phyloP scores from a whole-genome alignment of 1,139 yeast genomes.

The Sugiyamaella neomexicana region DNA sequence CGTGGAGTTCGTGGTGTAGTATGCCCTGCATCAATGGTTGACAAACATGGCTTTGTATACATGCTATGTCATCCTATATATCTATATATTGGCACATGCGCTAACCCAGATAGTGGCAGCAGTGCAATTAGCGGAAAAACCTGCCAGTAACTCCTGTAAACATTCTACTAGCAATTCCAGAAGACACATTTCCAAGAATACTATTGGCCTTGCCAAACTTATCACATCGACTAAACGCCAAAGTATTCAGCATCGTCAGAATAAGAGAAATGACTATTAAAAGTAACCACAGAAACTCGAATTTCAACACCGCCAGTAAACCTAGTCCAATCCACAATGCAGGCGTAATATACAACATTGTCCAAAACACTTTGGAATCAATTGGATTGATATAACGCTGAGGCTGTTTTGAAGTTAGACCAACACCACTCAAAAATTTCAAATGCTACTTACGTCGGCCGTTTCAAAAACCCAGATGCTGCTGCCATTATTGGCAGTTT shows the following conservation, averaged over 20 bases:
- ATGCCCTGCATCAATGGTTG: no score
- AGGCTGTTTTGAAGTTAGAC: slow-evolving; percentile 44
- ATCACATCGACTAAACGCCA: slow-evolving; percentile 90
- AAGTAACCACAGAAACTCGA: slow-evolving; percentile 63
- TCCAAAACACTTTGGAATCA: slow-evolving; percentile 88
- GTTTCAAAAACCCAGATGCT: slow-evolving; percentile 89
- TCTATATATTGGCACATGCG: no score
- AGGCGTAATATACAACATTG: slow-evolving; percentile 72
- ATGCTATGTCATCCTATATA: no score
- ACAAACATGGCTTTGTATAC: no score
- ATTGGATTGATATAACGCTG: slow-evolving; percentile 82
- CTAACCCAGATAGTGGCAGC: no score
- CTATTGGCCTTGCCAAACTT: slow-evolving; percentile 81
- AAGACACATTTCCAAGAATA: slow-evolving; percentile 42
- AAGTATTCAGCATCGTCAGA: slow-evolving; percentile 74
- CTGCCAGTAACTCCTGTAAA: slow-evolving; percentile 25
- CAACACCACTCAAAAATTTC: background rate
- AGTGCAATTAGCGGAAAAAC: slow-evolving; percentile 19
- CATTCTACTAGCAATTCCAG: slow-evolving; percentile 28
- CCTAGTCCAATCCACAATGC: slow-evolving; percentile 73
- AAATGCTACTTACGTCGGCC: slow-evolving; percentile 51
- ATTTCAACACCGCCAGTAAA: slow-evolving; percentile 70
- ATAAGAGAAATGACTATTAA: slow-evolving; percentile 56
- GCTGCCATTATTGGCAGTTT: slow-evolving; percentile 52
- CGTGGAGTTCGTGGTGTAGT: no score